Evolutionary conservation across 495 filamentous ascomycete genomes (phyloP), one percentile per base, ranked within the genome.

Genomic region (Penicillium paxilli): DNA sequence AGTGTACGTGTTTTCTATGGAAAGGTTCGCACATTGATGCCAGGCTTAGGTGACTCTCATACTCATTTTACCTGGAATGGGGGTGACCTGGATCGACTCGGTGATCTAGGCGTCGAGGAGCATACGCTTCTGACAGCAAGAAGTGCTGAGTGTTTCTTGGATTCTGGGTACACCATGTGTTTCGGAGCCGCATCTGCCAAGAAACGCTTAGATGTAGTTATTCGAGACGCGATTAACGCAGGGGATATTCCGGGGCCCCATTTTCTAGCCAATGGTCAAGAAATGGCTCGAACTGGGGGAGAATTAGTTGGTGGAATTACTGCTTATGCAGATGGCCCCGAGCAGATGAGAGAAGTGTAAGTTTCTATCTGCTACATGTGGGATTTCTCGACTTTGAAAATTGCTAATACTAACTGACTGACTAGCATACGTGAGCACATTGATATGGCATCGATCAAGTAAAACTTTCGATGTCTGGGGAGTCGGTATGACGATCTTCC

Each of bases 141-240:
- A 21, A 65, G 62, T 19, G 78, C 78, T 0, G 66, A 69, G 49
- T 71, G 66, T 32, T 80, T 71, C 52, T 66, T 81, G 26, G 75
- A 80, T 52, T 74, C 66, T 5, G 77, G 76, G 1, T 70, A 69
- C 22, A 66, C 76, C 14, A 79, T 79, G 74, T 81, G 75, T 60
- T 80, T 72, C 53, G 78, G 78, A 5, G 77, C 78, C 1, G 79
- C 79, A 6, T 74, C 76, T 1, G 79, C 79, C 0, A 78, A 80
- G 52, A 64, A 72, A 21, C 68, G 78, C 10, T 63, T 82, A 0
- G 78, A 80, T 49, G 53, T 73, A 26, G 78, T 79, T 14, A 73
- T 84, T 24, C 67, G 79, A 26, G 75, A 83, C 51, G 79, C 80
- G 1, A 84, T 85, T 52, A 80, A 82, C 37, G 64, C 65, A 1